These are phyloP conservation scores for Dryadomyces quercivorus DNA, from an alignment of 2,329 filamentous ascomycete species.

Conservation along the genomic window DNA sequence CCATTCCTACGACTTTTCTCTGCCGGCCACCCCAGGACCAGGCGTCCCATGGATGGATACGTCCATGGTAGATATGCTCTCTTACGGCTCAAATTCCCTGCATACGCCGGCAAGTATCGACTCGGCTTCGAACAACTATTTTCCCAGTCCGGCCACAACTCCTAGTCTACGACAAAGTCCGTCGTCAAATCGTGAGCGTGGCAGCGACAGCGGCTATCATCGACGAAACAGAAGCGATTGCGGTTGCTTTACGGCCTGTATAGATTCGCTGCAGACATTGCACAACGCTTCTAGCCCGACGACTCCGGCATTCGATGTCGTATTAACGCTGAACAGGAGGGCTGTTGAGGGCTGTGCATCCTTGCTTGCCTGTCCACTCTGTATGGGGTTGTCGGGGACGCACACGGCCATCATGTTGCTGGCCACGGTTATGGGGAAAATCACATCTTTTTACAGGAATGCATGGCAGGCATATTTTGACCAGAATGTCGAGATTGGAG, in stretches of 20 bases:
- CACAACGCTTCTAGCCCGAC: slow-evolving; percentile 29
- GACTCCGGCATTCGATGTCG: slow-evolving; percentile 24
- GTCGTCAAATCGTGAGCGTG: slow-evolving; percentile 8
- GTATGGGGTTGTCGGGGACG: slow-evolving; percentile 29
- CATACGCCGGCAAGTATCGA: slow-evolving; percentile 24
- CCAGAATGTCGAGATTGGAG: too few relatives aligned
- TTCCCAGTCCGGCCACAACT: slow-evolving; percentile 27
- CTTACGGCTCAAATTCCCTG: slow-evolving; percentile 19
- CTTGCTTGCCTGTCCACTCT: slow-evolving; percentile 32
- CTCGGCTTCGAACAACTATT: slow-evolving; percentile 17
- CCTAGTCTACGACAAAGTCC: slow-evolving; percentile 21
- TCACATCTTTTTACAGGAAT: slow-evolving; percentile 32
- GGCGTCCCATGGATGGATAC: slow-evolving; percentile 8
- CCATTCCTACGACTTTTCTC: slow-evolving; percentile 21
- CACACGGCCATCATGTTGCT: slow-evolving; percentile 36
- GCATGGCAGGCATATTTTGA: slow-evolving; percentile 27
- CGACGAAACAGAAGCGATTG: slow-evolving; percentile 16
- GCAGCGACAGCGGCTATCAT: not conserved
- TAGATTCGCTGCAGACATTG: slow-evolving; percentile 33
- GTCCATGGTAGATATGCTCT: slow-evolving; percentile 17
- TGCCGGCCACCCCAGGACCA: slow-evolving; percentile 3
- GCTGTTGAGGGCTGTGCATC: slow-evolving; percentile 34
- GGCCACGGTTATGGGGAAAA: slow-evolving; percentile 35
- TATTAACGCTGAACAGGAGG: slow-evolving; percentile 32
- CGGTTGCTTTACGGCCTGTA: slow-evolving; percentile 32